Evolutionary conservation across 2,329 filamentous ascomycete genomes (phyloP), one percentile per base, ranked within the genome.

Genomic region (Thelonectria olida): DNA sequence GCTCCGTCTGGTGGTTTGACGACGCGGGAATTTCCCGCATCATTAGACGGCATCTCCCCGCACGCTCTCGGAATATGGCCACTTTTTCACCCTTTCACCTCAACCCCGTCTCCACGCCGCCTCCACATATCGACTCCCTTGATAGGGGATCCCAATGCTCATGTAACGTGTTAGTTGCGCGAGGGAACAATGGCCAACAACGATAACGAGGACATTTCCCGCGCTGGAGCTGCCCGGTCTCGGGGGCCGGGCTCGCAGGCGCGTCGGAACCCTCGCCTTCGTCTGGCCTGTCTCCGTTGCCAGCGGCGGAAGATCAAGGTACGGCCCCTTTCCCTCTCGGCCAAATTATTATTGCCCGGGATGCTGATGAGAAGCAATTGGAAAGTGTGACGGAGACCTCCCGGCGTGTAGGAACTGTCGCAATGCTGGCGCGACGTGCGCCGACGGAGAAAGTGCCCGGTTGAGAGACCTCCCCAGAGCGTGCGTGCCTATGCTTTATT

Each of bases 291-390:
- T 64, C 66, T 69, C 17, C 71, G 76, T 5, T 85, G 82, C 56
- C 82, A 85, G 61, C 74, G 80, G 41, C 76, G 82, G 23, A 85
- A 85, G 71, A 84, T 84, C 67, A 78, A 78, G 45, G 81, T 81
- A 73, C 22, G 75, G 10, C 10, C 63, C 8, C 13, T 4, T 19
- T 19, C 13, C 2, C 1, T 15, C n/a, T 23, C 12, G 42, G 42
- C n/a, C 1, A 7, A 45, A 45, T 17, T 3, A 25, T 27, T 1
- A 2, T 27, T 17, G 2, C 15, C 22, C 22, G 20, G 8, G 2
- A 27, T 10, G 2, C 1, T 34, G 2, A 44, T 54, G n/a, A n/a
- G n/a, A n/a, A n/a, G n/a, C 31, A 25, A 22, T 15, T 58, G 12
- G 38, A 15, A 19, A 82, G 80, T 84, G 82, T 42, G 80, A 82